phyloP scores from a whole-genome alignment of 2,329 filamentous ascomycete species.

The Zymoseptoria brevis region DNA sequence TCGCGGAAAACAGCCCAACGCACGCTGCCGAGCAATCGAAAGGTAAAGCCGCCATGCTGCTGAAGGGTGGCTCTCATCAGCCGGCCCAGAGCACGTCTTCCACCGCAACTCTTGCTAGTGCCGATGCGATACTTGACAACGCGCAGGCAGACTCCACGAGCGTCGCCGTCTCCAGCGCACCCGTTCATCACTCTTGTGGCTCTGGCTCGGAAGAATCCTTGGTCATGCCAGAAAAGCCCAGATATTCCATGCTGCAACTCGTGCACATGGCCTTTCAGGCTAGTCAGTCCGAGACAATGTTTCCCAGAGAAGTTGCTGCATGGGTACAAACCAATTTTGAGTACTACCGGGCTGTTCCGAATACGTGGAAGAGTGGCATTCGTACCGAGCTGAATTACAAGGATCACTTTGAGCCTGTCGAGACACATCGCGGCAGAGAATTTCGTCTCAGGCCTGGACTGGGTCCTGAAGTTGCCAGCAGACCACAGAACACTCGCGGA shows the following conservation, averaged over 20 bases:
- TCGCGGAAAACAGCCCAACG: not conserved
- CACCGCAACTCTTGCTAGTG: not conserved
- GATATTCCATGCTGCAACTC: conserved; percentile 4
- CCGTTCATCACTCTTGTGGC: not conserved
- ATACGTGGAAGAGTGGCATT: conserved; percentile 2
- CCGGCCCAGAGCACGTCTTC: not conserved
- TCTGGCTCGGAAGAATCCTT: not conserved
- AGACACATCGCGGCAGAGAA: not conserved
- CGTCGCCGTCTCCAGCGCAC: not conserved
- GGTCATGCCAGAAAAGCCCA: conserved; percentile 1
- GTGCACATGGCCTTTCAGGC: conserved; percentile 4
- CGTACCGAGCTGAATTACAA: conserved; percentile 1
- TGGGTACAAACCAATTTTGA: conserved; percentile 6
- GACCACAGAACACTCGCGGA: not conserved
- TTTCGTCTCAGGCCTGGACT: conserved; percentile 1
- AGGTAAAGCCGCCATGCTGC: not conserved
- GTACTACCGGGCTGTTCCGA: not conserved
- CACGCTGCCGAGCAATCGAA: not conserved
- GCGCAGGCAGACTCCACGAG: not conserved
- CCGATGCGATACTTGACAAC: not conserved
- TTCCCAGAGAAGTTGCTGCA: conserved; percentile 2
- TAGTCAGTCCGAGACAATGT: not conserved
- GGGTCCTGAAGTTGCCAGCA: not conserved
- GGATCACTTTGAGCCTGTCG: conserved; percentile 3
- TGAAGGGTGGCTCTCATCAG: not conserved